Percentiles rank a stretch among this genome's conserved stretches.
Evolutionary conservation across 2,329 filamentous ascomycete species (phyloP).

Genomic region (Chaetomium strumarium): DNA sequence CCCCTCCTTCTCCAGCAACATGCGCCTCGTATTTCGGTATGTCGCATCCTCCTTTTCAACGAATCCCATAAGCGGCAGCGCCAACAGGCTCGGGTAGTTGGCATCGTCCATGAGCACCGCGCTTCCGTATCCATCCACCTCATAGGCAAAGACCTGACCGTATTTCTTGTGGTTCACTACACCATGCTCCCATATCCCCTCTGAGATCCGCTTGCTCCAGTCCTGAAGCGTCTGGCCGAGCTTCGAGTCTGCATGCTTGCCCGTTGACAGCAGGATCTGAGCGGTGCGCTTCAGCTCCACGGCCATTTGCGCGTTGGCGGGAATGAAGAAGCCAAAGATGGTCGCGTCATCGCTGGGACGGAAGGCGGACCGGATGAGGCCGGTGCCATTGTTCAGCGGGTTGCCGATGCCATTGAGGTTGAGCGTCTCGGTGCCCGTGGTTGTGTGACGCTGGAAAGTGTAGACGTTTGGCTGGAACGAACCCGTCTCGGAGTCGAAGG

Average conservation of each 20-base stretch:
- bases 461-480: constrained; percentile 69
- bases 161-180: constrained; percentile 70
- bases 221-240: constrained; percentile 51
- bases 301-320: constrained; percentile 92
- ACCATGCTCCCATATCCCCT: constrained; percentile 79
- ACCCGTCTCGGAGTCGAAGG: constrained; percentile 66
- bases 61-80: constrained; percentile 74
- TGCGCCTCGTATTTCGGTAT: constrained; percentile 81
- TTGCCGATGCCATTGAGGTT: constrained; percentile 81
- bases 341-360: constrained; percentile 92
- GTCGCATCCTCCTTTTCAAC: constrained; percentile 56
- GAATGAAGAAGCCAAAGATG: constrained; percentile 90
- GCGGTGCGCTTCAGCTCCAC: constrained; percentile 76
- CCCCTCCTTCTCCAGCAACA: constrained; percentile 64
- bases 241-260: constrained; percentile 44
- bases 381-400: constrained; percentile 76
- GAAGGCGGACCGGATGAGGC: constrained; percentile 85
- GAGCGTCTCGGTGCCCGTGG: constrained; percentile 82
- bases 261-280: constrained; percentile 55
- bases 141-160: constrained; percentile 77
- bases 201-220: constrained; percentile 58
- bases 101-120: constrained; percentile 84
- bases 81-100: constrained; percentile 75
- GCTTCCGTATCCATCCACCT: constrained; percentile 82
- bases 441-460: constrained; percentile 78